A percentile compares a stretch with the other conserved stretches of the same genome.
phyloP scores from a whole-genome alignment of 2,329 filamentous ascomycete genomes.

The Paraconiothyrium sp. region DNA sequence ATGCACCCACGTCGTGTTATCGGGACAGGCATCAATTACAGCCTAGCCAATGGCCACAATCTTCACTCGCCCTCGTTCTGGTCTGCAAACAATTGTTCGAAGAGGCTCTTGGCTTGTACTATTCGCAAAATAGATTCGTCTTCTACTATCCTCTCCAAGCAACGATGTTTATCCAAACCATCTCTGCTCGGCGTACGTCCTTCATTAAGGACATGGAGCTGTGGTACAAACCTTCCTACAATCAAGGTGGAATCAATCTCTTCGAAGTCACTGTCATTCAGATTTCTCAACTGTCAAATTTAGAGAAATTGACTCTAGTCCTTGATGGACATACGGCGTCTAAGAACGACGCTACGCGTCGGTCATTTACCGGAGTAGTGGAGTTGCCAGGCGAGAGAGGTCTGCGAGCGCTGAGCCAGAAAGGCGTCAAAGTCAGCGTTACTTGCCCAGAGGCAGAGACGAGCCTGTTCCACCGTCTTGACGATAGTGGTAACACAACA shows the following conservation, averaged over 20 bases:
- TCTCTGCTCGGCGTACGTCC: slow-evolving; percentile 23
- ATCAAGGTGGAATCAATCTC: slow-evolving; percentile 28
- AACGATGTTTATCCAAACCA: slow-evolving; percentile 24
- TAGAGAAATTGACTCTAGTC: slow-evolving; percentile 29
- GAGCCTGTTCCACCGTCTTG: not conserved
- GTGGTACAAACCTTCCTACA: slow-evolving; percentile 27
- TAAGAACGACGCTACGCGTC: not conserved
- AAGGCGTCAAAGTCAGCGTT: not conserved
- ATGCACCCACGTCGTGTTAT: slow-evolving; percentile 18
- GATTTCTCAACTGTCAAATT: slow-evolving; percentile 23
- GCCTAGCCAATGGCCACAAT: slow-evolving; percentile 8
- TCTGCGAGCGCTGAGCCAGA: slow-evolving; percentile 1
- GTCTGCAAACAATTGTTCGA: slow-evolving; percentile 35
- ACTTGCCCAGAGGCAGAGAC: slow-evolving; percentile 5
- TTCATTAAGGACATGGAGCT: slow-evolving; percentile 33
- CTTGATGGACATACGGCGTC: slow-evolving; percentile 11
- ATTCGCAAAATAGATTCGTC: slow-evolving; percentile 30
- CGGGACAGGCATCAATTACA: not conserved
- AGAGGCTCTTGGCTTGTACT: slow-evolving; percentile 36
- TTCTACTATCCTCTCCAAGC: slow-evolving; percentile 39
- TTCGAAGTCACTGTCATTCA: slow-evolving; percentile 28
- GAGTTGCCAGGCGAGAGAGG: not conserved
- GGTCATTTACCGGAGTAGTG: not conserved
- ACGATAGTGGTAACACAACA: not conserved
- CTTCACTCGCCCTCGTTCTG: slow-evolving; percentile 30